These are phyloP conservation scores for Eucalyptus decipiens DNA, from an alignment of 345 rosid species.

Conservation along the genomic window DNA sequence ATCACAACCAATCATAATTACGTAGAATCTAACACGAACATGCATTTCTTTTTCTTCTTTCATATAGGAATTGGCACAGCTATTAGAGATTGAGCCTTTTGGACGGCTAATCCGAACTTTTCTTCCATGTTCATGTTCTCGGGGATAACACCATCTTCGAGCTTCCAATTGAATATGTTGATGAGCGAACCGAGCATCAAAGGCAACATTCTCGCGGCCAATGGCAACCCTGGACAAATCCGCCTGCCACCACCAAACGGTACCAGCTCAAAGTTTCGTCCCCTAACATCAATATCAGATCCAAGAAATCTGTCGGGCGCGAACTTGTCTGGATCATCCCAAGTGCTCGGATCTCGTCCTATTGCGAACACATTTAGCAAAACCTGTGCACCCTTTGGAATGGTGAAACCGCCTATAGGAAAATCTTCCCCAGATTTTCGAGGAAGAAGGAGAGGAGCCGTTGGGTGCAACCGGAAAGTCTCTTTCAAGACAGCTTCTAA, in stretches of 20 bases:
- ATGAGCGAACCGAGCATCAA: not conserved
- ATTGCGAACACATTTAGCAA: not conserved
- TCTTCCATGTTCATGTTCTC: not conserved
- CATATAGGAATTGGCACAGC: not conserved
- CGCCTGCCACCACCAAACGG: not conserved
- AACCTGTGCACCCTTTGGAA: not conserved
- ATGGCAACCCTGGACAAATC: not conserved
- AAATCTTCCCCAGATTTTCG: not conserved
- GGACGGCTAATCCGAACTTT: not conserved
- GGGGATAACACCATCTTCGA: not conserved
- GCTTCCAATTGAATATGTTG: not conserved
- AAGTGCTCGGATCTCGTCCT: not conserved
- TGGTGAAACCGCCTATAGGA: not conserved
- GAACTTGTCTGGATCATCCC: not conserved
- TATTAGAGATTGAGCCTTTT: not conserved
- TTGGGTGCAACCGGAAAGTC: not conserved
- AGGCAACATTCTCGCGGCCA: not conserved
- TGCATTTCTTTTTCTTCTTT: not conserved
- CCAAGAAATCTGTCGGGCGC: not conserved
- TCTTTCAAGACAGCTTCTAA: not conserved
- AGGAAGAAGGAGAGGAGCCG: not conserved
- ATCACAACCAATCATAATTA: not conserved
- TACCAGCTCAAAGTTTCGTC: not conserved
- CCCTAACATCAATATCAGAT: not conserved
- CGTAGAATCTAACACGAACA: not conserved